Percentiles rank a stretch among this genome's conserved stretches.
These are phyloP conservation scores for Plenodomus tracheiphilus DNA, from an alignment of 2,329 filamentous ascomycete species.

Conservation along the genomic window DNA sequence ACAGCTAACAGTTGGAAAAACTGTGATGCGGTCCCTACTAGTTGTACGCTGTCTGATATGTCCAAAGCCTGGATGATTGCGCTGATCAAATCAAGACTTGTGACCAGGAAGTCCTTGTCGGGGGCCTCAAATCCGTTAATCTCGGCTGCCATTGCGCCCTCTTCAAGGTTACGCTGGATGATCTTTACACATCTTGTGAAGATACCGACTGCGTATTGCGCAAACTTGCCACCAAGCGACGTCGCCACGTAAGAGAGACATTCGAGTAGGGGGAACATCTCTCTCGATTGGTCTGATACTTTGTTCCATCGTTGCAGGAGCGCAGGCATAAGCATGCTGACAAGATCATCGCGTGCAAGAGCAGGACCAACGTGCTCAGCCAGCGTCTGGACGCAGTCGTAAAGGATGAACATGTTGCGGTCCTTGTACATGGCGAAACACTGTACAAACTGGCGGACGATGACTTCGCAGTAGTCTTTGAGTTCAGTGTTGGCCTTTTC, in stretches of 20 bases:
- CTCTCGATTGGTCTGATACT: constrained; percentile 84
- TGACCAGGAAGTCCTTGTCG: constrained; percentile 96
- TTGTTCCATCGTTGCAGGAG: constrained; percentile 86
- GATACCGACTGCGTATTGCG: constrained; percentile 82
- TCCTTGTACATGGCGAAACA: constrained; percentile 98
- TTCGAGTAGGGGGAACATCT: constrained; percentile 93
- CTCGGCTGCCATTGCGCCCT: constrained; percentile 69
- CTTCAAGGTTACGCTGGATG: constrained; percentile 87
- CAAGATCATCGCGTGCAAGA: constrained; percentile 78
- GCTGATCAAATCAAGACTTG: constrained; percentile 89
- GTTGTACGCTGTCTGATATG: constrained; percentile 69
- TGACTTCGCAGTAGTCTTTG: constrained; percentile 83
- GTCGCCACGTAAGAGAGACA: constrained; percentile 93
- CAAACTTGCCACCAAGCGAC: constrained; percentile 79
- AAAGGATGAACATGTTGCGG: constrained; percentile 97
- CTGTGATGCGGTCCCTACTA: constrained; percentile 74
- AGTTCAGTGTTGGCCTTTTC: constrained; percentile 85
- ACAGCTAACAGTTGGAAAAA: constrained; percentile 90
- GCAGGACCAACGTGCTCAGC: constrained; percentile 86
- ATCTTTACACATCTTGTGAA: constrained; percentile 88
- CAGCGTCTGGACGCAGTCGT: constrained; percentile 96
- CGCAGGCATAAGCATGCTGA: constrained; percentile 87
- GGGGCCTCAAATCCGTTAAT: constrained; percentile 74
- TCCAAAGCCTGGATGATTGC: constrained; percentile 90
- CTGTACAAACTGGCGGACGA: constrained; percentile 86